Evolutionary conservation across 495 filamentous ascomycete species (phyloP).

Genomic region (Gamarada debralockiae): DNA sequence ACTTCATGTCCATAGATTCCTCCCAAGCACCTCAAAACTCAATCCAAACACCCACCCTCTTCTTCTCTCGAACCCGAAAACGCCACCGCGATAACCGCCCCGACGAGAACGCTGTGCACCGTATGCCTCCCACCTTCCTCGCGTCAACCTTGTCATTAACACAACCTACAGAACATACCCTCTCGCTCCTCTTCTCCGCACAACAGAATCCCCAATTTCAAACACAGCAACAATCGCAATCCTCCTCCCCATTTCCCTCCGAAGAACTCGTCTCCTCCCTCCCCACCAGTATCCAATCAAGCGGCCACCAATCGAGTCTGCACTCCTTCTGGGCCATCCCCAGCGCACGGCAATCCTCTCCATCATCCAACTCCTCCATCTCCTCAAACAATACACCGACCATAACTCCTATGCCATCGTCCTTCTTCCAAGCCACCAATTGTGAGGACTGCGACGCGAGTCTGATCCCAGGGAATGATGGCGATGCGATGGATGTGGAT

Average conservation of each 20-base stretch:
- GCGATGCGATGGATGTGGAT: constrained; percentile 22
- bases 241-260: not conserved
- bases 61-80: constrained; percentile 22
- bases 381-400: constrained; percentile 12
- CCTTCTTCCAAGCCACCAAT: constrained; percentile 13
- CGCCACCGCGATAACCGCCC: constrained; percentile 25
- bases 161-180: constrained; percentile 20
- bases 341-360: constrained; percentile 3
- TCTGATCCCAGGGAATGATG: not conserved
- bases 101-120: constrained; percentile 18
- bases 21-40: constrained; percentile 7
- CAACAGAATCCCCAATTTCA: constrained; percentile 13
- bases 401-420: not conserved
- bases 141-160: not conserved
- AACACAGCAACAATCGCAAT: not conserved
- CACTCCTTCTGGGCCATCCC: constrained; percentile 24
- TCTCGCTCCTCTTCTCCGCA: constrained; percentile 23
- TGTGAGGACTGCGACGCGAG: constrained; percentile 23
- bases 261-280: constrained; percentile 5
- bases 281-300: not conserved
- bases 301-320: constrained; percentile 19
- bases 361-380: constrained; percentile 13
- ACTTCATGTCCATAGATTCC: constrained; percentile 18
- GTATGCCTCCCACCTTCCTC: constrained; percentile 8
- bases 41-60: constrained; percentile 17